phyloP scores from a whole-genome alignment of 768 basidiomycete genomes.

The Boletus bicolor region DNA sequence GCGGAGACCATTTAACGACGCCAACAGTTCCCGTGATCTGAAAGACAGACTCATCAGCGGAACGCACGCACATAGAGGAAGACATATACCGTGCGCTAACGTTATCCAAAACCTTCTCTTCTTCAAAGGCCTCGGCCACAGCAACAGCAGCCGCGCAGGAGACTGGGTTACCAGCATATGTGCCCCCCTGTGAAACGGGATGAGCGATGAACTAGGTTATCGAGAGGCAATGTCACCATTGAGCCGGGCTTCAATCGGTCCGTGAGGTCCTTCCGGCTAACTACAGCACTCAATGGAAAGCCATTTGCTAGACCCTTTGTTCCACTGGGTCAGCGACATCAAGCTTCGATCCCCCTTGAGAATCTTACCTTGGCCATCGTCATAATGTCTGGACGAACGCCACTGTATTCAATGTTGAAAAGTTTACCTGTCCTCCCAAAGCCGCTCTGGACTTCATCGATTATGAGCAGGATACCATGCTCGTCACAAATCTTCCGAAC shows the following conservation, averaged over 20 bases:
- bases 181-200: slow-evolving; percentile 58
- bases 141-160: slow-evolving; percentile 89
- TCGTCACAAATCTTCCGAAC: slow-evolving; percentile 83
- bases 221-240: slow-evolving; percentile 47
- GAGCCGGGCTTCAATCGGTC: slow-evolving; percentile 77
- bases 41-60: not conserved
- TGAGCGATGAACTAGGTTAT: slow-evolving; percentile 4
- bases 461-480: slow-evolving; percentile 78
- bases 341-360: not conserved
- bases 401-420: slow-evolving; percentile 81
- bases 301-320: slow-evolving; percentile 80
- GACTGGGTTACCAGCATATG: slow-evolving; percentile 90
- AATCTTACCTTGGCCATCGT: slow-evolving; percentile 75
- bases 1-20: slow-evolving; percentile 53
- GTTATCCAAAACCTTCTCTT: slow-evolving; percentile 81
- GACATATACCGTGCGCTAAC: slow-evolving; percentile 61
- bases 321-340: slow-evolving; percentile 4
- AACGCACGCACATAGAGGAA: not conserved
- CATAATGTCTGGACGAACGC: slow-evolving; percentile 85
- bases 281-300: slow-evolving; percentile 87
- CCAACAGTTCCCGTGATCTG: slow-evolving; percentile 73
- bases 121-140: slow-evolving; percentile 69
- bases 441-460: slow-evolving; percentile 88
- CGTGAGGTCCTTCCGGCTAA: slow-evolving; percentile 77
- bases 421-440: slow-evolving; percentile 84